phyloP scores from a whole-genome alignment of 345 rosid species.

The Aegle marmelos region DNA sequence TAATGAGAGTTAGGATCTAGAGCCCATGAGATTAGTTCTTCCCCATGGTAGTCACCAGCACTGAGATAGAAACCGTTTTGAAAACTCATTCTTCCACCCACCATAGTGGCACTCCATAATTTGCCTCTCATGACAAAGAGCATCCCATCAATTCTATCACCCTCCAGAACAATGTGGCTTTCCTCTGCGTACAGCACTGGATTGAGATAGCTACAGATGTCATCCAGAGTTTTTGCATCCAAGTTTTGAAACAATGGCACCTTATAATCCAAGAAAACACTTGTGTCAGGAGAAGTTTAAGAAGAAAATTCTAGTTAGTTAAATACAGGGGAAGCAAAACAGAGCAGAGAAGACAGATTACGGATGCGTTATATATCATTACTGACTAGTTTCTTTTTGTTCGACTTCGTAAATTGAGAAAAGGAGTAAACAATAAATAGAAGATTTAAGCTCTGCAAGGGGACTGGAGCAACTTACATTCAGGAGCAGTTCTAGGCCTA shows the following conservation, averaged over 20 bases:
- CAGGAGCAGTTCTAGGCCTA: slow-evolving; percentile 19
- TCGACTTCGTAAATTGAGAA: neutral
- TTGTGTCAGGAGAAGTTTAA: neutral
- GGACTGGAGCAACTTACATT: neutral
- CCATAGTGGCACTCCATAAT: slow-evolving; percentile 65
- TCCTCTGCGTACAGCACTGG: slow-evolving; percentile 81
- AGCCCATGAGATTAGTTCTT: slow-evolving; percentile 92
- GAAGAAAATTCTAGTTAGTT: neutral
- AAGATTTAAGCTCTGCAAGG: neutral
- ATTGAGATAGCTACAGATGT: slow-evolving; percentile 80
- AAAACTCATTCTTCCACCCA: slow-evolving; percentile 83
- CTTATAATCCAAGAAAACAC: slow-evolving; percentile 28
- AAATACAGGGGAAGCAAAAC: neutral
- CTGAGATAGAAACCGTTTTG: slow-evolving; percentile 65
- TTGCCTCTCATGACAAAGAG: slow-evolving; percentile 90
- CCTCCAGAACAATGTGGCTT: slow-evolving; percentile 79
- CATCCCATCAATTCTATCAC: slow-evolving; percentile 92
- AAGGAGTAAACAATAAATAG: neutral
- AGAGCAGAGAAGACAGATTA: too few relatives aligned
- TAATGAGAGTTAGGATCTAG: slow-evolving; percentile 74
- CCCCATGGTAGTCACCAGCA: slow-evolving; percentile 91
- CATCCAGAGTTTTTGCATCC: slow-evolving; percentile 83
- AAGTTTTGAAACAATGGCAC: slow-evolving; percentile 83
- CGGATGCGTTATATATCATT: neutral
- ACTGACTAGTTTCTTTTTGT: too few relatives aligned